A percentile compares a stretch with the other conserved stretches of the same genome.
These are phyloP conservation scores for Chlorella sp. DNA, from an alignment of 139 green algal species.

Conservation along the genomic window DNA sequence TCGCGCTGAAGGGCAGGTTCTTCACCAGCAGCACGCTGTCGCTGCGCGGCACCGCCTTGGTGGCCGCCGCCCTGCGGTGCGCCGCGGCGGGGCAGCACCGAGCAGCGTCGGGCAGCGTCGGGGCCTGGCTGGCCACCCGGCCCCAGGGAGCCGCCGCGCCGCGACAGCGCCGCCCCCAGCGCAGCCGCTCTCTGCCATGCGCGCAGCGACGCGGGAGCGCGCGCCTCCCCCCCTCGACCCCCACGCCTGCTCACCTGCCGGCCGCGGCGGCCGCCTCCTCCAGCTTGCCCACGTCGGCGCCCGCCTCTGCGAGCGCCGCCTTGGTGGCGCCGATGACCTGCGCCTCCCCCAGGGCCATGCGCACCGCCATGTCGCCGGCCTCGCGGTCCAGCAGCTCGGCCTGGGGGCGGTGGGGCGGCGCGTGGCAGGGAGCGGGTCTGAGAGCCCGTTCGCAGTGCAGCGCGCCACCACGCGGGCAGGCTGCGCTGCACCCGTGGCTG, in stretches of 20 bases:
- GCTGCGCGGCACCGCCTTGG: slow-evolving; percentile 59
- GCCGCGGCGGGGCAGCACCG: slow-evolving; percentile 13
- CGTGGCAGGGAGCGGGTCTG: too few relatives aligned
- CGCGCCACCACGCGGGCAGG: too few relatives aligned
- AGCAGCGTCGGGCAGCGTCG: too few relatives aligned
- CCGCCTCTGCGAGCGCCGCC: slow-evolving; percentile 63
- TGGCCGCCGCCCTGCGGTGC: slow-evolving; percentile 8
- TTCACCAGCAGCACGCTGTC: slow-evolving; percentile 86
- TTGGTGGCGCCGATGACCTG: slow-evolving; percentile 95
- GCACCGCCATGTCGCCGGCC: slow-evolving; percentile 61
- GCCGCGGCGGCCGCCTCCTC: slow-evolving; percentile 7
- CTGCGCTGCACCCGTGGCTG: too few relatives aligned
- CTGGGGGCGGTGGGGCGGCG: slow-evolving; percentile 68
- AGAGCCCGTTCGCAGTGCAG: too few relatives aligned
- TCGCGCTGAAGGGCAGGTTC: slow-evolving; percentile 90
- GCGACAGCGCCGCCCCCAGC: too few relatives aligned
- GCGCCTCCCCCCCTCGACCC: too few relatives aligned
- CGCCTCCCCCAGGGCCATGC: slow-evolving; percentile 94
- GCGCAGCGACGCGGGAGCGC: too few relatives aligned
- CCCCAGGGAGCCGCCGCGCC: too few relatives aligned
- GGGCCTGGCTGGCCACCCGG: too few relatives aligned
- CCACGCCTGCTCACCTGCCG: too few relatives aligned
- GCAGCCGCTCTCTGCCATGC: too few relatives aligned
- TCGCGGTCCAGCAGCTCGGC: slow-evolving; percentile 81
- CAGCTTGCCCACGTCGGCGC: slow-evolving; percentile 14